phyloP scores from a whole-genome alignment of 352 stramenopile species.

The Elongisporangium undulatum region DNA sequence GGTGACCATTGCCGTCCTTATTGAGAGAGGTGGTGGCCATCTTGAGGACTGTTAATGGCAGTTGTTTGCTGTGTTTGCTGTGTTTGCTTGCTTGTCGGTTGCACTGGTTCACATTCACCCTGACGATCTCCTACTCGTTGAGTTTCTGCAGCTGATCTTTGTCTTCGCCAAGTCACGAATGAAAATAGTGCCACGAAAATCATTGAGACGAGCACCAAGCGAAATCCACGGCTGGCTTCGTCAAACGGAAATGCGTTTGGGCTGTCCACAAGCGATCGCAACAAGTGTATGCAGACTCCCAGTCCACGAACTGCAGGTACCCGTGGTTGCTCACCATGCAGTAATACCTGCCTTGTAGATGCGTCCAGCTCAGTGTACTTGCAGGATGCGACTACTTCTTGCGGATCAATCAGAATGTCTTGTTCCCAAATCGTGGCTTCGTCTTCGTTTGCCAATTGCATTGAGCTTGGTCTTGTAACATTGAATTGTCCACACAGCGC shows the following conservation, averaged over 20 bases:
- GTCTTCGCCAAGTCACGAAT: neutral
- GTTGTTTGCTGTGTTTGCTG: too few relatives aligned
- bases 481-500: conserved; percentile 1
- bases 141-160: neutral
- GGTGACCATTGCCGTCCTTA: too few relatives aligned
- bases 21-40: too few relatives aligned
- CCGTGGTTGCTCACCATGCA: neutral
- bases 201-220: neutral
- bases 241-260: neutral
- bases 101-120: too few relatives aligned
- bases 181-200: neutral
- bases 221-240: neutral
- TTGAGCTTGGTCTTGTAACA: neutral
- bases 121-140: neutral
- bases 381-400: neutral
- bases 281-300: neutral
- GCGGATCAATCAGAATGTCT: neutral
- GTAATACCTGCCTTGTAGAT: too few relatives aligned
- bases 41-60: too few relatives aligned
- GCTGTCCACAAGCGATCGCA: neutral
- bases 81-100: too few relatives aligned
- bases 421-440: neutral
- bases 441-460: neutral
- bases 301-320: neutral
- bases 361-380: neutral